These are phyloP conservation scores for Cyberlindnera americana DNA, from an alignment of 805 yeast species.

Conservation along the genomic window DNA sequence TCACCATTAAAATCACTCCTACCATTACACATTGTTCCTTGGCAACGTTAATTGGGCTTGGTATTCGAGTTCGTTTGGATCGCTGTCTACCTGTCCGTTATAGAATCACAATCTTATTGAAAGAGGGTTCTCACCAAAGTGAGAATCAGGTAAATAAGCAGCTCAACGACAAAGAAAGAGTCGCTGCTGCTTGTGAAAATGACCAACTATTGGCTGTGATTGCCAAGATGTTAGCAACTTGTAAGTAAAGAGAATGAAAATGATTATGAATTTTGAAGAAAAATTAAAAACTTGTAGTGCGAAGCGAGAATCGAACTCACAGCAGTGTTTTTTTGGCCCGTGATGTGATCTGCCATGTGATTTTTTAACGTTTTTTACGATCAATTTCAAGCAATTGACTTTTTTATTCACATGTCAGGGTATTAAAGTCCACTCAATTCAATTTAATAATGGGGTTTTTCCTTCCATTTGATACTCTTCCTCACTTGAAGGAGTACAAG, in stretches of 20 bases:
- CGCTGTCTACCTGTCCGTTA: constrained; percentile 83
- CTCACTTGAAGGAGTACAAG: constrained; percentile 46
- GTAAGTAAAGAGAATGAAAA: too few species aligned
- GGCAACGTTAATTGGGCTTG: constrained; percentile 93
- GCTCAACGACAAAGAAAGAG: constrained; percentile 94
- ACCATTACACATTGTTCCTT: constrained; percentile 96
- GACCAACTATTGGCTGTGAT: constrained; percentile 89
- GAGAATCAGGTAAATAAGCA: constrained; percentile 96
- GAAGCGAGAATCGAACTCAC: too few species aligned
- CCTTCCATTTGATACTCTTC: constrained; percentile 49
- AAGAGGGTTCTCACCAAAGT: constrained; percentile 93
- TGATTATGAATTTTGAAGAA: not conserved
- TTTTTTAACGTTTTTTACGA: too few species aligned
- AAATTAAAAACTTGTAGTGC: too few species aligned
- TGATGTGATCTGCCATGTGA: too few species aligned
- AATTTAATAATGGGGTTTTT: constrained; percentile 54
- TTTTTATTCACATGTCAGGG: too few species aligned
- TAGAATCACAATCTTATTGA: constrained; percentile 73
- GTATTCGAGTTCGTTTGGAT: constrained; percentile 87
- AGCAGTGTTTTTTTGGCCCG: too few species aligned
- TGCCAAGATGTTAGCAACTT: constrained; percentile 85
- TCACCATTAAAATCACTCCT: constrained; percentile 84
- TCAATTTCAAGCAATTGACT: too few species aligned
- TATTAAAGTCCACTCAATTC: too few species aligned
- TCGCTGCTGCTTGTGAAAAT: constrained; percentile 97